A percentile compares a stretch with the other conserved stretches of the same genome.
These are phyloP conservation scores for Penicillium subrubescens DNA, from an alignment of 495 filamentous ascomycete genomes.

Conservation along the genomic window DNA sequence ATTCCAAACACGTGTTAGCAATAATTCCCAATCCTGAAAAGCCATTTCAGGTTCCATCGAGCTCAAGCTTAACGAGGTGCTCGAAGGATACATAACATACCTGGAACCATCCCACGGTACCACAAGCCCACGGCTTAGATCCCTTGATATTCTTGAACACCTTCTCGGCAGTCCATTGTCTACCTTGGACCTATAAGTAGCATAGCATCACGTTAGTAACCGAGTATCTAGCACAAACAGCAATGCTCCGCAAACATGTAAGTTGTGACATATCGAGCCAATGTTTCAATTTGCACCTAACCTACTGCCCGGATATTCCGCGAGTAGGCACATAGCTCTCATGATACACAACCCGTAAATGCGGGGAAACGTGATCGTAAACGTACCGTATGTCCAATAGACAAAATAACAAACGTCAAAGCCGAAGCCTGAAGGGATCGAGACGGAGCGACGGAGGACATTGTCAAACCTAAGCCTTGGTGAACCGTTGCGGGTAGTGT, in stretches of 20 bases:
- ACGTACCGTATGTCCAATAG: slow-evolving; percentile 33
- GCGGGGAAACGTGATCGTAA: neutral
- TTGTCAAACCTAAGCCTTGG: neutral
- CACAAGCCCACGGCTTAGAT: slow-evolving; percentile 30
- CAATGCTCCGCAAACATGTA: too few relatives aligned
- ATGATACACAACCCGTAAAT: neutral
- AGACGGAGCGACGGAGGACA: slow-evolving; percentile 22
- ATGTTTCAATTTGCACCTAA: neutral
- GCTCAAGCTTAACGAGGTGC: neutral
- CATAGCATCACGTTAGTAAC: neutral
- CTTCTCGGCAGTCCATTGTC: slow-evolving; percentile 32
- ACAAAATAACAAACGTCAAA: slow-evolving; percentile 22
- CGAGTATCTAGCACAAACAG: too few relatives aligned
- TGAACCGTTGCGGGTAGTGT: neutral
- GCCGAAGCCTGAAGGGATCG: slow-evolving; percentile 29
- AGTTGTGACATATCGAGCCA: too few relatives aligned
- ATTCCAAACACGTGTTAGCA: neutral
- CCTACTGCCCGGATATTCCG: neutral
- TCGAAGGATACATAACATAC: slow-evolving; percentile 12
- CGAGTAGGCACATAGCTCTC: neutral
- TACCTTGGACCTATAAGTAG: slow-evolving; percentile 12
- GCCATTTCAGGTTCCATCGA: neutral
- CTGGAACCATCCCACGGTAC: slow-evolving; percentile 38
- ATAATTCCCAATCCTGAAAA: neutral
- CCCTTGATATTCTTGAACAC: slow-evolving; percentile 26